phyloP scores from a whole-genome alignment of 306 rosid species.

The Lathyrus sativus region DNA sequence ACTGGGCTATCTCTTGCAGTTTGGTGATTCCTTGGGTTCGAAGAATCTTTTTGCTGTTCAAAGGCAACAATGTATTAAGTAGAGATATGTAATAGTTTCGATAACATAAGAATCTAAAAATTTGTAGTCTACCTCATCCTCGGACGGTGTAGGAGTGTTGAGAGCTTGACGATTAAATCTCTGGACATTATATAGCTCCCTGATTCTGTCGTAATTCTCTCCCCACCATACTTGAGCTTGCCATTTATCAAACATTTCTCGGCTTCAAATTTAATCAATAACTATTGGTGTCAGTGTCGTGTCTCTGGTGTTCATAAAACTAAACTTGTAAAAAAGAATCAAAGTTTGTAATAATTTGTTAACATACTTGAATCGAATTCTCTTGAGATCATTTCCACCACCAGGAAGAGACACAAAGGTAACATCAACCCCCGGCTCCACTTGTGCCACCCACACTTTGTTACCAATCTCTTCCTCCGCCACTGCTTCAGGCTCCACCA shows the following conservation, averaged over 20 bases:
- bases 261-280: conserved; percentile 59
- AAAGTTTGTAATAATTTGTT: not conserved
- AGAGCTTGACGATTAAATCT: conserved; percentile 76
- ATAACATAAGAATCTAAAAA: not conserved
- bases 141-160: conserved; percentile 70
- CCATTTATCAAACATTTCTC: conserved; percentile 84
- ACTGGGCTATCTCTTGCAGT: conserved; percentile 63
- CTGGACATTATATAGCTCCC: conserved; percentile 90
- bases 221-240: conserved; percentile 99
- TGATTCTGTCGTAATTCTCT: conserved; percentile 83
- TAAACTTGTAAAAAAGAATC: not conserved
- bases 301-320: not conserved
- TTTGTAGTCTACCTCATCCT: conserved; percentile 71
- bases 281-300: not conserved
- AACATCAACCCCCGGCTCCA: conserved; percentile 89
- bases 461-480: conserved; percentile 67
- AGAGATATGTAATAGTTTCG: not conserved
- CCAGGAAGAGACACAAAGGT: conserved; percentile 82
- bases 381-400: conserved; percentile 87
- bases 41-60: conserved; percentile 60
- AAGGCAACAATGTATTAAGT: not conserved
- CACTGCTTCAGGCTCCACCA: conserved; percentile 59
- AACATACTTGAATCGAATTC: conserved; percentile 83
- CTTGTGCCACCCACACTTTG: conserved; percentile 95
- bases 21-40: conserved; percentile 57